A percentile compares a stretch with the other conserved stretches of the same genome.
These are phyloP conservation scores for Litchi chinensis DNA, from an alignment of 345 rosid species.

Conservation along the genomic window DNA sequence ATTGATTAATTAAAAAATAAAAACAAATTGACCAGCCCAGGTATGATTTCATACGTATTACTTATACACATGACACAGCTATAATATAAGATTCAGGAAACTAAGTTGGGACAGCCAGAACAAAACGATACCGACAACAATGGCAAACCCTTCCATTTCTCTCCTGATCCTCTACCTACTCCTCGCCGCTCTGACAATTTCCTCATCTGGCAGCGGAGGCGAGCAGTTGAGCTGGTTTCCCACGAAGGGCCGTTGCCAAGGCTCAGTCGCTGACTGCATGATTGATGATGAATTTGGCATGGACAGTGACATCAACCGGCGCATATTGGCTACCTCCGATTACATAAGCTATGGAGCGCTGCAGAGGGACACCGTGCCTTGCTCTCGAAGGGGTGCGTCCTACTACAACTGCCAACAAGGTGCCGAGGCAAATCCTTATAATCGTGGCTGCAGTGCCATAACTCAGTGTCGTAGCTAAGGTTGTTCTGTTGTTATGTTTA, in stretches of 20 bases:
- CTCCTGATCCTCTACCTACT: slow-evolving; percentile 28
- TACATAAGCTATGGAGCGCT: slow-evolving; percentile 79
- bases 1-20: neutral
- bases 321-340: slow-evolving; percentile 60
- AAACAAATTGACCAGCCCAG: slow-evolving; percentile 15
- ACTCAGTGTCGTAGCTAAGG: slow-evolving; percentile 68
- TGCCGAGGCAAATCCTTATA: slow-evolving; percentile 78
- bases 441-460: slow-evolving; percentile 73
- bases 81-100: neutral
- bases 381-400: slow-evolving; percentile 80
- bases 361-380: slow-evolving; percentile 68
- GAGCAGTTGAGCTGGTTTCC: slow-evolving; percentile 48
- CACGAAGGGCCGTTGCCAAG: slow-evolving; percentile 40
- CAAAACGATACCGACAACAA: slow-evolving; percentile 23
- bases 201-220: slow-evolving; percentile 22
- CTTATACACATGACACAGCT: neutral
- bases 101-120: neutral
- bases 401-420: slow-evolving; percentile 84
- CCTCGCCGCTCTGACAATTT: slow-evolving; percentile 29
- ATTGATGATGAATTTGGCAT: slow-evolving; percentile 48
- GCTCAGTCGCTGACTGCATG: slow-evolving; percentile 62
- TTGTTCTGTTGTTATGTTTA: neutral
- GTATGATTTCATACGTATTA: neutral
- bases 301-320: slow-evolving; percentile 67
- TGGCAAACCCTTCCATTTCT: slow-evolving; percentile 40